Percentiles rank a stretch among this genome's conserved stretches.
Conservation (phyloP, 1,139 yeast genomes). For the Arxiozyma slooffiae region DNA sequence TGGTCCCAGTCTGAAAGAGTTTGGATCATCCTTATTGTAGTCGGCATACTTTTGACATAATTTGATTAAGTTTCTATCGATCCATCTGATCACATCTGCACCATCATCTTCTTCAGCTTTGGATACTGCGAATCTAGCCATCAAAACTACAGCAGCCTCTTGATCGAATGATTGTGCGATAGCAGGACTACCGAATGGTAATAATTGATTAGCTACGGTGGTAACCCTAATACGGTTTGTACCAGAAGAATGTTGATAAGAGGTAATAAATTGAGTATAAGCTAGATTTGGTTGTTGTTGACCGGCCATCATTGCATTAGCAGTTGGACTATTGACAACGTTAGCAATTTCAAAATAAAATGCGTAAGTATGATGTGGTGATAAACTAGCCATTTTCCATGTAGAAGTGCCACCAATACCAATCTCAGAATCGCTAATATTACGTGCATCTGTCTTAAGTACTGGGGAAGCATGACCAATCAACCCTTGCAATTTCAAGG, state of each 20-base stretch:
- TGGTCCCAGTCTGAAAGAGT: constrained; percentile 67
- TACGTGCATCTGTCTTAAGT: constrained; percentile 46
- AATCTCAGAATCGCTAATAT: constrained; percentile 84
- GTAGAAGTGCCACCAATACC: constrained; percentile 89
- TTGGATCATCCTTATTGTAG: constrained; percentile 65
- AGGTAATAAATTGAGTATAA: constrained; percentile 56
- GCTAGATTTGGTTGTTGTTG: constrained; percentile 27
- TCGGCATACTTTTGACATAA: constrained; percentile 84
- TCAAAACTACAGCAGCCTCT: constrained; percentile 95
- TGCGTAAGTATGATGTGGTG: constrained; percentile 82
- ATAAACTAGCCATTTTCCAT: constrained; percentile 73
- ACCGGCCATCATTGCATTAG: constrained; percentile 16
- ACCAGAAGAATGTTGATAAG: constrained; percentile 72
- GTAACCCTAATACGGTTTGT: constrained; percentile 85
- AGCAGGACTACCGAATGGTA: constrained; percentile 41
- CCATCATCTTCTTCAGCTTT: constrained; percentile 75
- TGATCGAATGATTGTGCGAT: constrained; percentile 77
- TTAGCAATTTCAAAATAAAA: constrained; percentile 77
- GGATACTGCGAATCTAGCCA: constrained; percentile 88
- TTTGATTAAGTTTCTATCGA: constrained; percentile 76
- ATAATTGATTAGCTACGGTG: constrained; percentile 63
- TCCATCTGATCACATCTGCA: constrained; percentile 70
- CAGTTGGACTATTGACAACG: constrained; percentile 33
- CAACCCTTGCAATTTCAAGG: constrained; percentile 81
- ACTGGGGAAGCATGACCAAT: constrained; percentile 88